A percentile compares a stretch with the other conserved stretches of the same genome.
These are phyloP conservation scores for Mycena vitilis DNA, from an alignment of 768 basidiomycete species.

Conservation along the genomic window DNA sequence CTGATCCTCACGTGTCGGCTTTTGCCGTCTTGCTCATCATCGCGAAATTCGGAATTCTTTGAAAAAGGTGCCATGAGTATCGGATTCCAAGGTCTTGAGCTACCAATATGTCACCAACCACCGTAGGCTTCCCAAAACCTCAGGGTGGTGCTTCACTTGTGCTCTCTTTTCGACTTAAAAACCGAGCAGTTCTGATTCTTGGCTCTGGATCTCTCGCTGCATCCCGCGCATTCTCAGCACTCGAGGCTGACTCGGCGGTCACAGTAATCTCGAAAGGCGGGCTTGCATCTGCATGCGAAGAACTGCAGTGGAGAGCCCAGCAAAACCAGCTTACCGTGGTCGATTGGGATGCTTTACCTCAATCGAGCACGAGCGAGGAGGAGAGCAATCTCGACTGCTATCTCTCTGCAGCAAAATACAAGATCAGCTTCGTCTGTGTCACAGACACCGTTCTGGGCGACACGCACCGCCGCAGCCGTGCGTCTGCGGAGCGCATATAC, in stretches of 20 bases:
- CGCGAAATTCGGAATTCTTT: background rate
- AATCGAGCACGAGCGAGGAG: slow-evolving; percentile 44
- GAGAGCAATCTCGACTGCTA: slow-evolving; percentile 61
- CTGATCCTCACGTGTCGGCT: background rate
- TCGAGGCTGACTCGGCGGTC: slow-evolving; percentile 84
- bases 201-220: slow-evolving; percentile 87
- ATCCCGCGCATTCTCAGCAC: slow-evolving; percentile 81
- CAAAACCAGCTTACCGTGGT: slow-evolving; percentile 67
- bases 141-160: slow-evolving; percentile 79
- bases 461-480: slow-evolving; percentile 54
- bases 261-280: slow-evolving; percentile 70
- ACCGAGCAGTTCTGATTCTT: slow-evolving; percentile 72
- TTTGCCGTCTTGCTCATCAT: slow-evolving; percentile 20
- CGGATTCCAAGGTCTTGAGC: background rate
- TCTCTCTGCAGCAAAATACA: slow-evolving; percentile 46
- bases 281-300: slow-evolving; percentile 66
- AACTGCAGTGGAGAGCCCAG: slow-evolving; percentile 73
- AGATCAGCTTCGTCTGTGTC: slow-evolving; percentile 70
- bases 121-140: slow-evolving; percentile 50
- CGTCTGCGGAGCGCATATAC: slow-evolving; percentile 71
- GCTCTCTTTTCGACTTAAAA: slow-evolving; percentile 75
- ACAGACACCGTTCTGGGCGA: slow-evolving; percentile 77
- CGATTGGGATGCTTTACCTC: slow-evolving; percentile 62
- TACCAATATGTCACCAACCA: slow-evolving; percentile 18
- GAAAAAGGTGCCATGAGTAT: background rate